Conservation (phyloP, 805 yeast genomes). For the Pichia californica region DNA sequence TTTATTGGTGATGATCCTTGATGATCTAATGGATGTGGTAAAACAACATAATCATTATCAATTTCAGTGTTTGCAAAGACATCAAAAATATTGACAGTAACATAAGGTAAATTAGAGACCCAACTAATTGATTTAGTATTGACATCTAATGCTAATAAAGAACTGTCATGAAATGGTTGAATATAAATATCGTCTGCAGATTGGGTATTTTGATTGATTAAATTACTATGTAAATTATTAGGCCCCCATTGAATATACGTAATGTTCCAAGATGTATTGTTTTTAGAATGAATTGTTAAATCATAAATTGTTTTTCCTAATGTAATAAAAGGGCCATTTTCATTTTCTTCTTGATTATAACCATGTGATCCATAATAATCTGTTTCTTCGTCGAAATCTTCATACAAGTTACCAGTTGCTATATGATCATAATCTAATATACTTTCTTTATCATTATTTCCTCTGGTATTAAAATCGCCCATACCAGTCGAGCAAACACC, state of each 20-base stretch:
- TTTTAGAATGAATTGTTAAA: conserved; percentile 67
- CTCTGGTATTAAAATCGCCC: neutral
- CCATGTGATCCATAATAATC: conserved; percentile 5
- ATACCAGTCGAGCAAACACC: neutral
- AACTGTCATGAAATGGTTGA: conserved; percentile 77
- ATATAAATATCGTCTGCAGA: conserved; percentile 72
- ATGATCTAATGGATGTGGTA: conserved; percentile 60
- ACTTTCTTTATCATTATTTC: conserved; percentile 9
- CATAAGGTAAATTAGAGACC: conserved; percentile 67
- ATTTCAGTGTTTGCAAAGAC: conserved; percentile 36
- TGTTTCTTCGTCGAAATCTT: conserved; percentile 5
- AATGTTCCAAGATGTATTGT: conserved; percentile 74
- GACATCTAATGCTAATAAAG: conserved; percentile 69
- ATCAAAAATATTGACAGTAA: conserved; percentile 77
- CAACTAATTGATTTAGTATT: conserved; percentile 69
- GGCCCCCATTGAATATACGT: conserved; percentile 90
- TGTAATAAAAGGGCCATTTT: conserved; percentile 35
- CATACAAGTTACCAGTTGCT: conserved; percentile 1
- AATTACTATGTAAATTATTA: conserved; percentile 63
- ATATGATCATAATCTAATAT: neutral
- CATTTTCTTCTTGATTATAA: conserved; percentile 12
- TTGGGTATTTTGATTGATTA: conserved; percentile 41
- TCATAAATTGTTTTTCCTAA: conserved; percentile 71
- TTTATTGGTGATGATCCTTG: neutral
- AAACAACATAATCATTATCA: conserved; percentile 38